Evolutionary conservation across 1,284 basidiomycete genomes (phyloP).

Genomic region (Malassezia brasiliensis): DNA sequence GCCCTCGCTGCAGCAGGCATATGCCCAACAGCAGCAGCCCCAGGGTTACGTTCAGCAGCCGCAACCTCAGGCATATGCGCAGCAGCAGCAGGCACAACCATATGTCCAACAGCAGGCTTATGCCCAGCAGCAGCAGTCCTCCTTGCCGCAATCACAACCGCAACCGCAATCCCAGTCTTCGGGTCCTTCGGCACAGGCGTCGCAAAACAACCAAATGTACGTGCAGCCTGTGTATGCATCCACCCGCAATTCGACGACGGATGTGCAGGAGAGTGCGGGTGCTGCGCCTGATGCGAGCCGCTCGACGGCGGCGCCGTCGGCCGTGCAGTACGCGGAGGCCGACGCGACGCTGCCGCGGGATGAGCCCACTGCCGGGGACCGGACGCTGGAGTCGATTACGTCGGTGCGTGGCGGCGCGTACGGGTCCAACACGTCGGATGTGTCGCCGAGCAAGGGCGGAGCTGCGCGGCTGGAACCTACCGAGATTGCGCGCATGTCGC

Average conservation of each 20-base stretch:
- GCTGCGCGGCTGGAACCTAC: conserved; percentile 23
- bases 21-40: not conserved
- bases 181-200: too few species aligned
- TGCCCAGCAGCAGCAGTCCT: not conserved
- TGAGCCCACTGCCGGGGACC: not conserved
- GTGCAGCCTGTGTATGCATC: too few species aligned
- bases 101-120: not conserved
- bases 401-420: not conserved
- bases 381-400: not conserved
- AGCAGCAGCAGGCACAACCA: not conserved
- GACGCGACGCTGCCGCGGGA: not conserved
- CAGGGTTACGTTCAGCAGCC: not conserved
- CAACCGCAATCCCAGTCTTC: too few species aligned
- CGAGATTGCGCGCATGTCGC: conserved; percentile 34
- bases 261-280: too few species aligned
- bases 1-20: not conserved
- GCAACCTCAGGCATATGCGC: not conserved
- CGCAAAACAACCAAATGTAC: too few species aligned
- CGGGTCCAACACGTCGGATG: not conserved
- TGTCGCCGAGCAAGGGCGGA: not conserved
- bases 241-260: too few species aligned
- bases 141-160: not conserved
- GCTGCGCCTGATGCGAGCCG: not conserved
- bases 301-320: not conserved
- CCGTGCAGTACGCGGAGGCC: not conserved